A percentile compares a stretch with the other conserved stretches of the same genome.
Conservation (phyloP, 768 basidiomycete genomes). For the Podaxis rugospora region DNA sequence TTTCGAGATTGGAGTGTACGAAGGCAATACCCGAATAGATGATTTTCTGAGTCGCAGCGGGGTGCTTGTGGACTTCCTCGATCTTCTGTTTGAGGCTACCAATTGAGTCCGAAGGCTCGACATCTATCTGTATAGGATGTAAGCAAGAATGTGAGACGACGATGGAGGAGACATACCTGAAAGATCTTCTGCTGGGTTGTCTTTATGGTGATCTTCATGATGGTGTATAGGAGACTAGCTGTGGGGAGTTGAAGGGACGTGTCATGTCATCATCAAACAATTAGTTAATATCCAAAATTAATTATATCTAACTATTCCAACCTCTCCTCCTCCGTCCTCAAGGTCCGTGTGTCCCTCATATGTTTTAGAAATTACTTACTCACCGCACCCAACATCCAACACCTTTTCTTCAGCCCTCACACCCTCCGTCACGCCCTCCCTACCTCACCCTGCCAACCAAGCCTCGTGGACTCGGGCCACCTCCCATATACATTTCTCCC, state of each 20-base stretch:
- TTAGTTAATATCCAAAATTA: neutral
- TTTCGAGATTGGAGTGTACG: neutral
- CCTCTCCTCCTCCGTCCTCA: neutral
- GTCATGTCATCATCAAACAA: conserved; percentile 6
- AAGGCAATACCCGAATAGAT: conserved; percentile 77
- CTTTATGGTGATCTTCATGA: conserved; percentile 93
- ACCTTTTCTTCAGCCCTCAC: neutral
- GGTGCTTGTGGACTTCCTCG: conserved; percentile 65
- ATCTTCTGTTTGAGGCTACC: conserved; percentile 84
- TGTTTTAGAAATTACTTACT: too few relatives aligned
- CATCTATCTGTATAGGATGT: conserved; percentile 55
- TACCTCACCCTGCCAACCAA: too few relatives aligned
- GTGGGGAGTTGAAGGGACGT: conserved; percentile 9
- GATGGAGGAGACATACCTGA: conserved; percentile 39
- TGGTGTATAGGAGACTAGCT: conserved; percentile 21
- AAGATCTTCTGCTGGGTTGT: conserved; percentile 93
- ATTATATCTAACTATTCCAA: neutral
- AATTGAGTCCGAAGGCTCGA: conserved; percentile 71
- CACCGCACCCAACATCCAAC: neutral
- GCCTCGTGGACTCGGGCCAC: too few relatives aligned
- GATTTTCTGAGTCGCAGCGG: conserved; percentile 78
- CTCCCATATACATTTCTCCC: too few relatives aligned
- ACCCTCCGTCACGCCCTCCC: conserved; percentile 11
- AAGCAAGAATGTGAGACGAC: neutral
- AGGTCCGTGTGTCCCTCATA: neutral